A percentile compares a stretch with the other conserved stretches of the same genome.
Conservation (phyloP, 2,329 filamentous ascomycete genomes). For the Phoma sp. region DNA sequence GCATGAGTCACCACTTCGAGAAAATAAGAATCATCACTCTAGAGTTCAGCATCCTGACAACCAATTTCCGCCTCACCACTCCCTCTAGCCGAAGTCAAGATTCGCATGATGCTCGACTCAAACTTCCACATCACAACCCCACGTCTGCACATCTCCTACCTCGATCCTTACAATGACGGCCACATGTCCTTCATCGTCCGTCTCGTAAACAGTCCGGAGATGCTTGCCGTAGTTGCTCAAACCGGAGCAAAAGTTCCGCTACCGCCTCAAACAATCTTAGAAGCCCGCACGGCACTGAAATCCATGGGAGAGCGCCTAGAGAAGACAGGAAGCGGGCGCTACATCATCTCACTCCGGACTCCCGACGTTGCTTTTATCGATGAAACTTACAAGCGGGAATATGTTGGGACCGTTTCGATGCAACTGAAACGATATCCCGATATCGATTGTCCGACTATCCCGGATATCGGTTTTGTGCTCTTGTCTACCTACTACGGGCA, state of each 20-base stretch:
- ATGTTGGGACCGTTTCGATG: constrained; percentile 33
- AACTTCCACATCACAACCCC: constrained; percentile 71
- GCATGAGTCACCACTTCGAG: constrained; percentile 5
- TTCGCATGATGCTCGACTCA: constrained; percentile 58
- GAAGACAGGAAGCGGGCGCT: constrained; percentile 39
- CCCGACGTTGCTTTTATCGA: neutral
- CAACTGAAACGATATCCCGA: constrained; percentile 29
- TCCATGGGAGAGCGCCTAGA: constrained; percentile 18
- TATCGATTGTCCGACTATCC: constrained; percentile 18
- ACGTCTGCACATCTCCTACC: constrained; percentile 29
- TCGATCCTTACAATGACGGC: constrained; percentile 21
- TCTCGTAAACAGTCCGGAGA: constrained; percentile 18
- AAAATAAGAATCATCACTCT: neutral
- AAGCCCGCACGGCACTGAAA: constrained; percentile 23
- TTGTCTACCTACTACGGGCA: constrained; percentile 18
- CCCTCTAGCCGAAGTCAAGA: neutral
- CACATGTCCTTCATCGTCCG: constrained; percentile 25
- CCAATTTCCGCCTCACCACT: neutral
- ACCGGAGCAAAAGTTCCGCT: neutral
- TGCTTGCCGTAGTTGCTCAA: neutral
- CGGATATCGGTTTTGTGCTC: constrained; percentile 34
- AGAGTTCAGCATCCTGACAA: neutral
- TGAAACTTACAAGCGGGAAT: neutral
- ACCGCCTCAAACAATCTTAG: constrained; percentile 5
- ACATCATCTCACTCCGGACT: constrained; percentile 30